Evolutionary conservation across 2,329 filamentous ascomycete genomes (phyloP), one percentile per base, ranked within the genome.

Genomic region (Phoma sp.): DNA sequence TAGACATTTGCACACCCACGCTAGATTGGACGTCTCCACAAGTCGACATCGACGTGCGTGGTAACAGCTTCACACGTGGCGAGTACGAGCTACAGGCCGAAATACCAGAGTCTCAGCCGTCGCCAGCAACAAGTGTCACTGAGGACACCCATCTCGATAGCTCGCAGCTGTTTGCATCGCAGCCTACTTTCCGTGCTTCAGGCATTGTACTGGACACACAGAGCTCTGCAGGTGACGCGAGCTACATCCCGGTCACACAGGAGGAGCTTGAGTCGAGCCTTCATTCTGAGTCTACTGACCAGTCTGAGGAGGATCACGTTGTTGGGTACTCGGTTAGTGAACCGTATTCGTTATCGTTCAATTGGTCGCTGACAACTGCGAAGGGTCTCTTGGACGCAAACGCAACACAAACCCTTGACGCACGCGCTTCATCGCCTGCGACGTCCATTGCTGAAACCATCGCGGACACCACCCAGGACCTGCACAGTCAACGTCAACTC

Each of bases 201-300:
- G 62, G 65, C 20, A 46, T 73, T 7, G 62, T 74, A 2, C 62
- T 53, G 26, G 68, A 72, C 25, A 72, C 70, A 3, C 67, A 73
- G 42, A 64, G 57, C 42, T 66, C 62, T 10, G 56, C 36, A 3
- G 59, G 60, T 7, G 62, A 62, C 28, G 56, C 39, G 5, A 72
- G 60, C 54, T 72, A 67, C 38, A 40, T 66, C 11, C 57, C 62
- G 0, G 46, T 61, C 0, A 69, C 67, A n/a, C 69, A 72, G 34
- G 63, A 54, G 40, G 40, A 54, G 28, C 34, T 54, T 21, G 51
- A 40, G 14, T 54, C 34, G 11, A 49, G 46, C 30, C 12, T 36
- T 14, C 28, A 21, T 26, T 54, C 51, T 17, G 12, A 25, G 11
- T 42, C 39, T 3, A 47, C 42, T 25, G 53, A 50, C 12, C 47